phyloP scores from a whole-genome alignment of 2,329 filamentous ascomycete species.

The Fusarium lyarnte region DNA sequence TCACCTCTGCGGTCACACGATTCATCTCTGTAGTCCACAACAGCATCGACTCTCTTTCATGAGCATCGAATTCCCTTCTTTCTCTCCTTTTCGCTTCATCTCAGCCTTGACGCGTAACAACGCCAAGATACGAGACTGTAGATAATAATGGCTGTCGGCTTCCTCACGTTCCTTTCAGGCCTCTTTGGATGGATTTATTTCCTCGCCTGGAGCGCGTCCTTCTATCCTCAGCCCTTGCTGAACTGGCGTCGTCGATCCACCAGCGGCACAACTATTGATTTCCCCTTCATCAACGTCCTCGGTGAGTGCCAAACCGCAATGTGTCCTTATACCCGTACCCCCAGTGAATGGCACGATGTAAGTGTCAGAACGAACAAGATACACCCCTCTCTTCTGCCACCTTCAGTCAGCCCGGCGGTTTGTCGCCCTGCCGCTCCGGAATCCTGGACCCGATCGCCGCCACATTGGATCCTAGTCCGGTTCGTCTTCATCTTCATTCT shows the following conservation, averaged over 20 bases:
- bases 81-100: not conserved
- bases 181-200: slow-evolving; percentile 81
- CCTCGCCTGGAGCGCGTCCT: slow-evolving; percentile 83
- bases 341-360: slow-evolving; percentile 18
- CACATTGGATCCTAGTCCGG: slow-evolving; percentile 9
- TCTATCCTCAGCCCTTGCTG: slow-evolving; percentile 89
- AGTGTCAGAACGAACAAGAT: slow-evolving; percentile 21
- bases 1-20: slow-evolving; percentile 24
- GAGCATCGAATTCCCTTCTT: not conserved
- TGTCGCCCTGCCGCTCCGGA: slow-evolving; percentile 7
- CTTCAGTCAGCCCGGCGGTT: slow-evolving; percentile 6
- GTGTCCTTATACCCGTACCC: slow-evolving; percentile 4
- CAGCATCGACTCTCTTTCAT: not conserved
- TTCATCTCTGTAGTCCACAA: not conserved
- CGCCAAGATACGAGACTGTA: not conserved
- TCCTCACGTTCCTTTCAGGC: slow-evolving; percentile 62
- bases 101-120: not conserved
- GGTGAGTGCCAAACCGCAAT: slow-evolving; percentile 51
- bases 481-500: not conserved
- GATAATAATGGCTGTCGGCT: slow-evolving; percentile 40
- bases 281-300: slow-evolving; percentile 77
- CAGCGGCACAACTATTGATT: slow-evolving; percentile 86
- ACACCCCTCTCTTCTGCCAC: slow-evolving; percentile 10
- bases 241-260: slow-evolving; percentile 83
- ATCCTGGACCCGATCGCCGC: slow-evolving; percentile 22